Base-by-base conservation (phyloP, 306 rosid species). In the Elaeagnus macrophylla region DNA sequence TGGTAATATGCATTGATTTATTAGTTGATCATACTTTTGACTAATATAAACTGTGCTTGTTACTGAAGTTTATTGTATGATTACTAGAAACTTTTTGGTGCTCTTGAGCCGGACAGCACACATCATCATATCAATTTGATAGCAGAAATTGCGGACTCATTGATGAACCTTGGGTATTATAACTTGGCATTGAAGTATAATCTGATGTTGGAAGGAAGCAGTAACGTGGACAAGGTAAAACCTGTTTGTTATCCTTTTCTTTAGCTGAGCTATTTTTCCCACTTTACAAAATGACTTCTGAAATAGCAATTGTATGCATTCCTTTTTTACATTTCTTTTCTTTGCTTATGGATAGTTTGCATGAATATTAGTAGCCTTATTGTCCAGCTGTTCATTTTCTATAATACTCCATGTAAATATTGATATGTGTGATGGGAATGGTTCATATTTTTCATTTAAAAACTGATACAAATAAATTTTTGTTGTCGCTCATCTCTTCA, bases 101-200 rank as follows among this genome's bases (percentile, higher is more conserved):
- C 61, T 70, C 68, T 90, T 72, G 77, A 70, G 60, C 73, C 69
- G 32, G 76, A 78, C 51, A 67, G 62, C 67, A 83, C 82, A 41
- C 16, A 35, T 49, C 61, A 75, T 57, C 74, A 84, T 65, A 46
- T 62, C 60, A 72, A 68, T 50, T 76, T 83, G 71, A 70, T 80
- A 59, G 67, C 45, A 67, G 82, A 79, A 74, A 78, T 75, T 59
- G 88, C 88, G 14, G 83, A 81, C 64, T 75, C 95, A 12, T 67
- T 83, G 32, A 67, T 77, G 86, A 74, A 59, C 61, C 80, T 72
- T 61, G 88, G 70, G 63, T 91, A 83, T 54, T 75, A 83, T 69
- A 58, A 51, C 41, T 44, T 66, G 71, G 94, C 95, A 48, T 76
- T 90, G 77, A 76, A 69, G 75, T 86, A 86, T 70, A 83, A 74